Evolutionary conservation across 257 asterid species (phyloP).

Genomic region (Scutellaria barbata): DNA sequence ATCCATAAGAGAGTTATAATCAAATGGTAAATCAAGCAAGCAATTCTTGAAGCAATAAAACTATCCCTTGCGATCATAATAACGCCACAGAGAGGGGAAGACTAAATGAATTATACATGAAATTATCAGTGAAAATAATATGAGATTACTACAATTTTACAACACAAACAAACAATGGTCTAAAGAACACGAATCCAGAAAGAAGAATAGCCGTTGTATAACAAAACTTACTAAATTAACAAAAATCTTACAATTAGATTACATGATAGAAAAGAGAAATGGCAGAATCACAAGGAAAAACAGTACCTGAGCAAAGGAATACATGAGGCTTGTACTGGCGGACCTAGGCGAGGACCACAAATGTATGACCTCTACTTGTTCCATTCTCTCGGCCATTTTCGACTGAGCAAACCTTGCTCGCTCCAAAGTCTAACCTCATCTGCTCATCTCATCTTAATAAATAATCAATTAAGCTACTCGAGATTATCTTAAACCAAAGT

Average conservation of each 20-base stretch:
- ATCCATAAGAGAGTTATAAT: background rate
- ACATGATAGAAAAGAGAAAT: background rate
- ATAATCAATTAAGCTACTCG: background rate
- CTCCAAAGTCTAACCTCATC: background rate
- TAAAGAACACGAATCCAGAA: background rate
- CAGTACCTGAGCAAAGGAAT: conserved; percentile 54
- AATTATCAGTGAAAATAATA: background rate
- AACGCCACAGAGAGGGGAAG: background rate
- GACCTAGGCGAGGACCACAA: conserved; percentile 56
- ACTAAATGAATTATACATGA: background rate
- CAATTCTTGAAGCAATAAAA: background rate
- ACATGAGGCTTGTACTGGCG: conserved; percentile 55
- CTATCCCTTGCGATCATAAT: background rate
- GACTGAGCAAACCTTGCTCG: background rate
- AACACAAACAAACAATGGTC: background rate
- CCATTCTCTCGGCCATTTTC: conserved; percentile 38
- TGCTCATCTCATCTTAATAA: no score
- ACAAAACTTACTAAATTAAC: background rate
- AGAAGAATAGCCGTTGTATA: background rate
- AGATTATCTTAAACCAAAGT: background rate
- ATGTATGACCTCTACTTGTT: conserved; percentile 48
- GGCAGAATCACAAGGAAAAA: background rate
- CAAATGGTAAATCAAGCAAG: background rate
- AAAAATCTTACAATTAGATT: background rate
- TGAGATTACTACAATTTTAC: background rate